phyloP scores from a whole-genome alignment of 768 basidiomycete genomes.

The Sporobolomyces phaffii region DNA sequence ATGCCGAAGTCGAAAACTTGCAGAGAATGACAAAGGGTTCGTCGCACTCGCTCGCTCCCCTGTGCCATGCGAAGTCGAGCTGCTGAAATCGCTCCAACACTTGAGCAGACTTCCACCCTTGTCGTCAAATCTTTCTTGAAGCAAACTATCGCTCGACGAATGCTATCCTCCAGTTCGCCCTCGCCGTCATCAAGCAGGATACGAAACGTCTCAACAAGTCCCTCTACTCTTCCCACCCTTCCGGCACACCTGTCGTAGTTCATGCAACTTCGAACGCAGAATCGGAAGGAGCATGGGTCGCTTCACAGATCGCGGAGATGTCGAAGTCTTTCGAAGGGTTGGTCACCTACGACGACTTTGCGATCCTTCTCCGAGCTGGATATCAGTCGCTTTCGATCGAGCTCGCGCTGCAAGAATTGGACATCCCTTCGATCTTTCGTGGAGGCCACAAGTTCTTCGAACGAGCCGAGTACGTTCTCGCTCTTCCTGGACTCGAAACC shows the following conservation, averaged over 20 bases:
- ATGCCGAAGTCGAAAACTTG: slow-evolving; percentile 64
- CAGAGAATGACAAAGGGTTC: slow-evolving; percentile 63
- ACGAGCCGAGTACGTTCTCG: slow-evolving; percentile 58
- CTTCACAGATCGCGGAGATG: slow-evolving; percentile 67
- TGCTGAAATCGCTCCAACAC: too few species aligned
- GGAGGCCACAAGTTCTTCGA: slow-evolving; percentile 81
- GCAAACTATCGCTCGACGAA: slow-evolving; percentile 81
- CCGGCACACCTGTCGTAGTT: slow-evolving; percentile 59
- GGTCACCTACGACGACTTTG: slow-evolving; percentile 71
- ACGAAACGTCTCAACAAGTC: slow-evolving; percentile 67
- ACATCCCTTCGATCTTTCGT: slow-evolving; percentile 68
- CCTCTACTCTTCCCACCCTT: slow-evolving; percentile 62
- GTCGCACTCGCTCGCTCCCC: too few species aligned
- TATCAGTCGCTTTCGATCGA: slow-evolving; percentile 69
- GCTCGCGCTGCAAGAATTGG: slow-evolving; percentile 64
- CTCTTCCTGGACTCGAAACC: too few species aligned
- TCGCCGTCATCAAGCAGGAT: slow-evolving; percentile 78
- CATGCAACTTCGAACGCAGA: slow-evolving; percentile 55
- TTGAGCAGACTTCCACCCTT: slow-evolving; percentile 67
- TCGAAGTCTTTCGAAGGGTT: slow-evolving; percentile 66
- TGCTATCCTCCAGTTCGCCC: slow-evolving; percentile 63
- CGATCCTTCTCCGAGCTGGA: slow-evolving; percentile 79
- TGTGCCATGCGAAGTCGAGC: too few species aligned
- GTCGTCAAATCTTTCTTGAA: slow-evolving; percentile 67
- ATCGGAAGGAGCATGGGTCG: slow-evolving; percentile 68